These are phyloP conservation scores for Amphirosellinia nigrospora DNA, from an alignment of 495 filamentous ascomycete genomes.

Conservation along the genomic window DNA sequence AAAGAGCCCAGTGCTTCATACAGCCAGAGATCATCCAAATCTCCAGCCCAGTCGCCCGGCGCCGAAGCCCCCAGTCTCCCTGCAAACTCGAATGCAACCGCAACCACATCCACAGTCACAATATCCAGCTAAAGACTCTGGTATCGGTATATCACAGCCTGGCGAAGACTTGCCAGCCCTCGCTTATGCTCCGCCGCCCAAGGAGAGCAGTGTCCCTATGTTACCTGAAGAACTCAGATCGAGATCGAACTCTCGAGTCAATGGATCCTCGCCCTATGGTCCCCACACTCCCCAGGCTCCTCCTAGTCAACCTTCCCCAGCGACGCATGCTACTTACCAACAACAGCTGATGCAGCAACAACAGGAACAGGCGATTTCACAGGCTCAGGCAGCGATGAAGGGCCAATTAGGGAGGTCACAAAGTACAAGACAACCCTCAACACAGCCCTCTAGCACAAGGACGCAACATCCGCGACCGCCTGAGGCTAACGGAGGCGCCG, in stretches of 20 bases:
- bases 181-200: slow-evolving; percentile 50
- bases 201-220: slow-evolving; percentile 55
- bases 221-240: slow-evolving; percentile 62
- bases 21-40: slow-evolving; percentile 56
- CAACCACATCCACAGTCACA: slow-evolving; percentile 55
- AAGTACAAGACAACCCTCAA: slow-evolving; percentile 63
- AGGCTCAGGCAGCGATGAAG: slow-evolving; percentile 67
- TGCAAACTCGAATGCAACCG: slow-evolving; percentile 52
- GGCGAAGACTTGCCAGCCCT: slow-evolving; percentile 56
- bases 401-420: slow-evolving; percentile 64
- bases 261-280: slow-evolving; percentile 53
- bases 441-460: slow-evolving; percentile 59
- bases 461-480: slow-evolving; percentile 63
- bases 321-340: slow-evolving; percentile 64
- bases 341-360: slow-evolving; percentile 70
- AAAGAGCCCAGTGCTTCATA: slow-evolving; percentile 51
- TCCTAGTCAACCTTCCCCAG: slow-evolving; percentile 34
- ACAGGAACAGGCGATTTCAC: slow-evolving; percentile 78
- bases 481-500: slow-evolving; percentile 61
- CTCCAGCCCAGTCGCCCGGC: slow-evolving; percentile 70
- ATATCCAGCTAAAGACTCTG: slow-evolving; percentile 57
- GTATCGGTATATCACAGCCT: slow-evolving; percentile 59
- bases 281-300: slow-evolving; percentile 39
- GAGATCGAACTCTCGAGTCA: slow-evolving; percentile 59
- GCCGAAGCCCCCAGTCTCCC: slow-evolving; percentile 66